These are phyloP conservation scores for Botrytis byssoidea DNA, from an alignment of 2,329 filamentous ascomycete genomes.

Conservation along the genomic window DNA sequence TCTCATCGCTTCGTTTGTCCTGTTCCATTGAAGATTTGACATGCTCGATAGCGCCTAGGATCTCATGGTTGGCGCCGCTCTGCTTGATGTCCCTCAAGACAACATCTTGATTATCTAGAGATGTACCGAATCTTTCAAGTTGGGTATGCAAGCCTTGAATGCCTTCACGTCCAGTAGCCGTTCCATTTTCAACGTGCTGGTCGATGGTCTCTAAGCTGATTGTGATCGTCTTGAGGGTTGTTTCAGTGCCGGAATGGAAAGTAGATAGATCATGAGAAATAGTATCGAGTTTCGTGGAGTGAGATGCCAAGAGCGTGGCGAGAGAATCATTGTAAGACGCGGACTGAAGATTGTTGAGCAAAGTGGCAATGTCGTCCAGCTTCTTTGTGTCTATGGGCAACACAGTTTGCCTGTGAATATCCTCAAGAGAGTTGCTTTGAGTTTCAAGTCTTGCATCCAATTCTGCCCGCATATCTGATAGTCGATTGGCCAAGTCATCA, in stretches of 20 bases:
- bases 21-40: slow-evolving; percentile 1
- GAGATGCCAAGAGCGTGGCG: background rate
- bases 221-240: slow-evolving; percentile 18
- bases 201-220: slow-evolving; percentile 18
- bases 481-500: slow-evolving; percentile 12
- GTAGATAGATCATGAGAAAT: slow-evolving; percentile 17
- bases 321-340: slow-evolving; percentile 6
- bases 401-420: slow-evolving; percentile 18
- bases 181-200: slow-evolving; percentile 10
- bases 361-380: slow-evolving; percentile 18
- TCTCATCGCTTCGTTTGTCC: slow-evolving; percentile 5
- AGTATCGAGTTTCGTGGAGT: slow-evolving; percentile 17
- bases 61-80: background rate
- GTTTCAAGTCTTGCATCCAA: slow-evolving; percentile 21
- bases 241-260: slow-evolving; percentile 15
- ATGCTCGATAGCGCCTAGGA: background rate
- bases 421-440: slow-evolving; percentile 21
- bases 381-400: slow-evolving; percentile 19
- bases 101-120: slow-evolving; percentile 9
- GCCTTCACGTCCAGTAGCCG: slow-evolving; percentile 10
- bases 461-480: slow-evolving; percentile 20
- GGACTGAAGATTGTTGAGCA: slow-evolving; percentile 15
- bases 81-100: background rate
- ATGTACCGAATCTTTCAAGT: slow-evolving; percentile 6
- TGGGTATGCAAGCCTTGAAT: slow-evolving; percentile 3